Evolutionary conservation across 2,329 filamentous ascomycete genomes (phyloP).

Genomic region (Stagonosporopsis cucurbitacearum): DNA sequence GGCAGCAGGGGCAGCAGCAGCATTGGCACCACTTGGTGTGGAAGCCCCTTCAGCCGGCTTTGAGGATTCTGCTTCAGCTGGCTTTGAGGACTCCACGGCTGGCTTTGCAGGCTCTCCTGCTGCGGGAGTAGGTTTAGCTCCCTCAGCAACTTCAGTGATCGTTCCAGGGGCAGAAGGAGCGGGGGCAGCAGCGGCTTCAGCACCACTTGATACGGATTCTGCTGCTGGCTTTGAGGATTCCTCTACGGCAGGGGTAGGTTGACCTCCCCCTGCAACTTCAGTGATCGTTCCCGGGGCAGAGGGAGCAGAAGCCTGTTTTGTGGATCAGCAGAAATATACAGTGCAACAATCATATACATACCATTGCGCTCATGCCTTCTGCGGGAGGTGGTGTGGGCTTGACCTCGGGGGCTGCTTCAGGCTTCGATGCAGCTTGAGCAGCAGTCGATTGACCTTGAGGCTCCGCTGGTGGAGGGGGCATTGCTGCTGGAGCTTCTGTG

Average conservation of each 20-base stretch:
- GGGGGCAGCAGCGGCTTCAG: conserved; percentile 18
- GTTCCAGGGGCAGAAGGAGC: too few species aligned
- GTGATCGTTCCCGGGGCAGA: conserved; percentile 15
- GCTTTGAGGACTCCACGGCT: background rate
- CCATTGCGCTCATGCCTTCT: conserved; percentile 20
- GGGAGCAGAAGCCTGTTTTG: background rate
- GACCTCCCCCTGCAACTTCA: conserved; percentile 9
- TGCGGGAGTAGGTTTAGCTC: conserved; percentile 1
- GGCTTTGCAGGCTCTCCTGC: background rate
- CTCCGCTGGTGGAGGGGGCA: conserved; percentile 12
- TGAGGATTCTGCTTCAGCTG: background rate
- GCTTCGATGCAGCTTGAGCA: conserved; percentile 4
- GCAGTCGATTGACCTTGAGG: background rate
- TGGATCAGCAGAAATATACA: background rate
- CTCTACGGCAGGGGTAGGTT: background rate
- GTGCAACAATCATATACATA: conserved; percentile 9
- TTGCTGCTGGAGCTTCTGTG: conserved; percentile 11
- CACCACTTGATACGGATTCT: background rate
- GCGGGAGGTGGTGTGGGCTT: conserved; percentile 9
- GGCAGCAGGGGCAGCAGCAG: conserved; percentile 21
- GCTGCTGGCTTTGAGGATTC: background rate
- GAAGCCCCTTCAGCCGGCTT: background rate
- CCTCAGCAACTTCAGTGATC: conserved; percentile 14
- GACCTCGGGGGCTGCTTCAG: background rate
- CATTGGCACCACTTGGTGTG: conserved; percentile 2